Evolutionary conservation across 2,329 filamentous ascomycete genomes (phyloP).

Genomic region (Cladosporium sp.): DNA sequence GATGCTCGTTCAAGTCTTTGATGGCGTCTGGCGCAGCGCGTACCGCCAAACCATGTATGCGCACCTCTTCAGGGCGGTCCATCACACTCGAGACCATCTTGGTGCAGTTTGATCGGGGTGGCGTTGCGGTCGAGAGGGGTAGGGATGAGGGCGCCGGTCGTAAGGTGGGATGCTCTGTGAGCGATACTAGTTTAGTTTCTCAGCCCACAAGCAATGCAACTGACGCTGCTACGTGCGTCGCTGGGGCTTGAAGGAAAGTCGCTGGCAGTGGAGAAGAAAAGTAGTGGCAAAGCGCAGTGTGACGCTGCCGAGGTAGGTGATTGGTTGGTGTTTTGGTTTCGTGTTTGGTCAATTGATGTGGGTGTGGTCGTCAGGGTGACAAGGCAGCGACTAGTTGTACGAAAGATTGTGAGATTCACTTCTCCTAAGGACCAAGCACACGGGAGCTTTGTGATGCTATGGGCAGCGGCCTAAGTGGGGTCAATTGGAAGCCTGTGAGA

Average conservation of each 20-base stretch:
- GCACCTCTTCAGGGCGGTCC: slow-evolving; percentile 9
- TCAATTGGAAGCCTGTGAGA: background rate
- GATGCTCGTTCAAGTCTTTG: slow-evolving; percentile 30
- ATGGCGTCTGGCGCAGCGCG: slow-evolving; percentile 26
- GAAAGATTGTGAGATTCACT: background rate
- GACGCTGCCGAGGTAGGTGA: background rate
- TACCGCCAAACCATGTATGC: background rate
- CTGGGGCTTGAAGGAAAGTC: background rate
- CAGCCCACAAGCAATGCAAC: background rate
- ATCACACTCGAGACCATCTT: slow-evolving; percentile 13
- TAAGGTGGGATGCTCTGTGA: background rate
- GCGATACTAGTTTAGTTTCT: background rate
- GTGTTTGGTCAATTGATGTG: background rate
- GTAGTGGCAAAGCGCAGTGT: background rate
- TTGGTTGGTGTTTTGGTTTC: background rate
- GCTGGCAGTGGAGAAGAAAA: background rate
- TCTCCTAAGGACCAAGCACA: background rate
- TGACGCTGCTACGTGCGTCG: background rate
- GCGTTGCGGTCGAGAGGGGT: background rate
- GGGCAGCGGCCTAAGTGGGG: background rate
- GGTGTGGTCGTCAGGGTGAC: background rate
- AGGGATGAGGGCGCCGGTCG: background rate
- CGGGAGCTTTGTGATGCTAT: background rate
- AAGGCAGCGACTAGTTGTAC: background rate
- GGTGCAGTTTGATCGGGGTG: background rate